These are phyloP conservation scores for Aspergillus felis DNA, from an alignment of 2,329 filamentous ascomycete genomes.

Conservation along the genomic window DNA sequence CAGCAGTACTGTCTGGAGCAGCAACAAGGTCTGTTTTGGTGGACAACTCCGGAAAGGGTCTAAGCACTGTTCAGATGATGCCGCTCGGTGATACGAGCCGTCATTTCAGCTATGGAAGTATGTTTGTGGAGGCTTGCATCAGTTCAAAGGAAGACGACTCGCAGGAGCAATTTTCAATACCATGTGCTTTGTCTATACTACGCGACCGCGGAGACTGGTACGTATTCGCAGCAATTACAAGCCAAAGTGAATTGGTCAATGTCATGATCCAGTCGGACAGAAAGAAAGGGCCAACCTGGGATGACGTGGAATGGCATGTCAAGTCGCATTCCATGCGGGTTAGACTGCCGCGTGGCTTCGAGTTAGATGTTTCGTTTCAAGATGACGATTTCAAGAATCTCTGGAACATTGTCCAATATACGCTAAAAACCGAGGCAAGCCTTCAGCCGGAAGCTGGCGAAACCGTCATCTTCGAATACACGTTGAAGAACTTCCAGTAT, in stretches of 20 bases:
- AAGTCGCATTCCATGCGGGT: slow-evolving; percentile 64
- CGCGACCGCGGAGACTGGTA: slow-evolving; percentile 66
- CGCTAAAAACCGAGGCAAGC: slow-evolving; percentile 68
- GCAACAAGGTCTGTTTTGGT: slow-evolving; percentile 42
- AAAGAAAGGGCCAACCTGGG: slow-evolving; percentile 69
- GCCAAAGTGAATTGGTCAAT: slow-evolving; percentile 74
- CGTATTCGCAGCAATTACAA: slow-evolving; percentile 70
- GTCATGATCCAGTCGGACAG: slow-evolving; percentile 67
- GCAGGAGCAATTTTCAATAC: slow-evolving; percentile 65
- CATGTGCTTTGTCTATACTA: slow-evolving; percentile 71
- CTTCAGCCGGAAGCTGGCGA: slow-evolving; percentile 69
- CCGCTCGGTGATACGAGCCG: slow-evolving; percentile 71
- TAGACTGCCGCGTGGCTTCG: slow-evolving; percentile 70
- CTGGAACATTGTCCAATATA: slow-evolving; percentile 83
- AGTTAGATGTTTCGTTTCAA: slow-evolving; percentile 65
- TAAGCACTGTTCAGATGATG: slow-evolving; percentile 62
- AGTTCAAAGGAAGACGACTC: slow-evolving; percentile 65
- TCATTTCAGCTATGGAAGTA: slow-evolving; percentile 74
- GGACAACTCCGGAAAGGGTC: slow-evolving; percentile 44
- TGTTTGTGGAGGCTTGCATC: slow-evolving; percentile 69
- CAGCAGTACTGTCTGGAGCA: slow-evolving; percentile 64
- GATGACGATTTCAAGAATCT: slow-evolving; percentile 75
- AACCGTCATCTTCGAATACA: slow-evolving; percentile 63
- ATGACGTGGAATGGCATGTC: slow-evolving; percentile 74
- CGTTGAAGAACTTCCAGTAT: slow-evolving; percentile 73